Percentiles rank a stretch among this genome's conserved stretches.
These are phyloP conservation scores for Barnettozyma vustinii DNA, from an alignment of 805 yeast genomes.

Conservation along the genomic window DNA sequence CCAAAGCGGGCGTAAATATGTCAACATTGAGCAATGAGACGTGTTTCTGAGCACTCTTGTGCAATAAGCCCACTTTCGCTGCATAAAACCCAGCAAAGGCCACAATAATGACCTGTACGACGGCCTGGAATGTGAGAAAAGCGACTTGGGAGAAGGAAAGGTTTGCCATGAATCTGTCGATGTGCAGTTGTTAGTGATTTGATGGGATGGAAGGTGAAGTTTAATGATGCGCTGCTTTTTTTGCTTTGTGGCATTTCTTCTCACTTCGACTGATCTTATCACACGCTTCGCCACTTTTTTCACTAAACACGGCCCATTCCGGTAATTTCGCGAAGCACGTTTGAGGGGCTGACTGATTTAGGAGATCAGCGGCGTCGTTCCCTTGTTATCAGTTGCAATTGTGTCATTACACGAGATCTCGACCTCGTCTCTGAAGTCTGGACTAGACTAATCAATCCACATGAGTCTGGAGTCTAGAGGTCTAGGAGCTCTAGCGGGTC, in stretches of 20 bases:
- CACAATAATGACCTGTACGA: slow-evolving; percentile 81
- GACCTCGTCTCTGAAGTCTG: too few species aligned
- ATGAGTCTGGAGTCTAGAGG: too few species aligned
- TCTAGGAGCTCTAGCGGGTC: too few species aligned
- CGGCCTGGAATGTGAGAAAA: slow-evolving; percentile 84
- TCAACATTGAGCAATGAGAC: slow-evolving; percentile 80
- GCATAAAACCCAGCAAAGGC: slow-evolving; percentile 84
- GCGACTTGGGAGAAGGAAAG: slow-evolving; percentile 27
- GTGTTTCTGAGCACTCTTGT: slow-evolving; percentile 68
- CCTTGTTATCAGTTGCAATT: background rate
- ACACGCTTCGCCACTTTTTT: background rate
- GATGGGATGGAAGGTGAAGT: background rate
- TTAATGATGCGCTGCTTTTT: background rate
- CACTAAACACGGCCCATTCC: background rate
- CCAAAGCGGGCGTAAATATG: slow-evolving; percentile 91
- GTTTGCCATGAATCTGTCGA: slow-evolving; percentile 7
- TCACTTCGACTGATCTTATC: background rate
- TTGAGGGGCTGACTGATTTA: background rate
- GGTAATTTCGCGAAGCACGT: background rate
- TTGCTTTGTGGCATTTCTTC: background rate
- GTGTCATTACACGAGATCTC: background rate
- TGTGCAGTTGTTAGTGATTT: background rate
- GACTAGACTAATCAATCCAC: too few species aligned
- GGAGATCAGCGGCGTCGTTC: background rate
- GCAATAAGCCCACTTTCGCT: slow-evolving; percentile 66